A percentile compares a stretch with the other conserved stretches of the same genome.
Conservation (phyloP, 1,284 basidiomycete genomes). For the Neonothopanus nambi region DNA sequence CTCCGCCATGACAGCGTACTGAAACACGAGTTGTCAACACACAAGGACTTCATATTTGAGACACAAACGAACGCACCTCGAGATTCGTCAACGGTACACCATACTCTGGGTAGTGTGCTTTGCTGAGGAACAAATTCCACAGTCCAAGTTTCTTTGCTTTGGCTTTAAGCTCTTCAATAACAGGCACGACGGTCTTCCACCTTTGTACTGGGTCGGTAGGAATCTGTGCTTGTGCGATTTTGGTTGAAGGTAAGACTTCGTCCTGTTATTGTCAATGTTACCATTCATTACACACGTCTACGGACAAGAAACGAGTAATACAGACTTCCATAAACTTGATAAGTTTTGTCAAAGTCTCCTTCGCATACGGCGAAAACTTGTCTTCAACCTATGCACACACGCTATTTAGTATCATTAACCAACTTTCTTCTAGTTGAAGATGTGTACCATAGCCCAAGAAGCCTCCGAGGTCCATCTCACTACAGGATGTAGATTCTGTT, state of each 20-base stretch:
- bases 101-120: constrained; percentile 85
- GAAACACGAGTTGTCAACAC: background rate
- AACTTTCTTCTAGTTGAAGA: background rate
- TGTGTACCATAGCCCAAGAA: constrained; percentile 77
- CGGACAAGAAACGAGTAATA: constrained; percentile 9
- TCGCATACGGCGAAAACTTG: constrained; percentile 88
- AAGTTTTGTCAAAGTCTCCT: constrained; percentile 82
- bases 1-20: constrained; percentile 98
- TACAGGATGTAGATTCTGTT: constrained; percentile 56
- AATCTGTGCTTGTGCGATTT: constrained; percentile 82
- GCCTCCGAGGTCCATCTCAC: constrained; percentile 74
- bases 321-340: constrained; percentile 84
- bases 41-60: constrained; percentile 5
- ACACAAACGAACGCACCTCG: constrained; percentile 55
- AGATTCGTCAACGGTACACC: constrained; percentile 92
- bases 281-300: constrained; percentile 3
- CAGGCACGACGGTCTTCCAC: constrained; percentile 84
- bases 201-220: constrained; percentile 74
- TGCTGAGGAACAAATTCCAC: constrained; percentile 98
- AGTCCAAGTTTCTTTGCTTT: constrained; percentile 88
- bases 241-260: constrained; percentile 82
- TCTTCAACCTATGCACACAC: constrained; percentile 70
- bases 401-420: background rate
- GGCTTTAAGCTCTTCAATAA: constrained; percentile 84
- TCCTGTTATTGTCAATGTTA: constrained; percentile 51